Evolutionary conservation across 2,329 filamentous ascomycete genomes (phyloP), one percentile per base, ranked within the genome.

Genomic region (Westerdykella sp.): DNA sequence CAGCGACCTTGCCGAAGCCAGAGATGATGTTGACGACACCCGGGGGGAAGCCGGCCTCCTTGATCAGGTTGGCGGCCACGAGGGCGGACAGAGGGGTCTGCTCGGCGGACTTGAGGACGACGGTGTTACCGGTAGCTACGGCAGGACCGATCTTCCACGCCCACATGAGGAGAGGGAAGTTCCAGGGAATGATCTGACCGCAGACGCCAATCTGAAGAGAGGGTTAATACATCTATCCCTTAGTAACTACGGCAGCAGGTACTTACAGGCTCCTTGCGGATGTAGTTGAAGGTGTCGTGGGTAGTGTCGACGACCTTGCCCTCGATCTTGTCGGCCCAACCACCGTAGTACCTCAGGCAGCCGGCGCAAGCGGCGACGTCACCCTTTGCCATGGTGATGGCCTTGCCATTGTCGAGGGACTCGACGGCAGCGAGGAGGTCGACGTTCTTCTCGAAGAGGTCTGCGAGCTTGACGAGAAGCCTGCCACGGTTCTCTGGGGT

Each of bases 311-410:
- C 82, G 44, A 88, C 87, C 76, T 90, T 88, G 69, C 89, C 88
- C 69, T 83, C 77, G 54, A 93, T 83, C 81, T 95, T 95, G 76
- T 95, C 89, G 59, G 88, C 86, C 83, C 85, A 95, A 49, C 89
- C 89, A 62, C 79, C 88, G 60, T 90, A 93, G 74, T 91, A 96
- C 69, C 89, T 81, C 60, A 96, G 69, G 71, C 79, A 84, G 62
- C 76, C 82, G 52, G 79, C 74, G 45, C 83, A 82, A 55, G 79
- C 77, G 42, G 68, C 72, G 34, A 95, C 76, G 63, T 95, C 88
- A 51, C 81, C 84, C 63, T 81, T 84, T 57, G 87, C 84, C 78
- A 87, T 80, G 61, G 63, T 75, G 66, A 88, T 79, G 50, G 85
- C 81, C 78, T 93, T 93, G 68, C 85, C 90, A 63, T 94, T 88